A percentile compares a stretch with the other conserved stretches of the same genome.
These are phyloP conservation scores for Russula emetica DNA, from an alignment of 768 basidiomycete genomes.

Conservation along the genomic window DNA sequence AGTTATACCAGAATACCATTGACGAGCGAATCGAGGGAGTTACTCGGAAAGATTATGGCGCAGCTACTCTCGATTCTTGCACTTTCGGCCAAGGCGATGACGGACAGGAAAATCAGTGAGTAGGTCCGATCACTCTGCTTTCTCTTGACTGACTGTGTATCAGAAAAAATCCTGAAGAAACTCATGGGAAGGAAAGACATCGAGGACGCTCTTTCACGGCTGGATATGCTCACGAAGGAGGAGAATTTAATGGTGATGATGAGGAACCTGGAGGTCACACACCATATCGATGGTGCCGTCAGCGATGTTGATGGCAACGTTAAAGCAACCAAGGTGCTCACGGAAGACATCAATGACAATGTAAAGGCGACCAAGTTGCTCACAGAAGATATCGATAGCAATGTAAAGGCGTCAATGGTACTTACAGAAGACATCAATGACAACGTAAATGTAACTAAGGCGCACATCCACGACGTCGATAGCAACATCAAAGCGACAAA, in stretches of 20 bases:
- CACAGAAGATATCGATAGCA: too few relatives aligned
- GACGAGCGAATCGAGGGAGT: neutral
- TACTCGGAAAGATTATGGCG: slow-evolving; percentile 4
- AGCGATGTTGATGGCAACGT: too few relatives aligned
- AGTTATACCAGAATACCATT: neutral
- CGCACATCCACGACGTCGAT: neutral
- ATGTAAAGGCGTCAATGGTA: too few relatives aligned
- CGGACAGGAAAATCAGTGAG: slow-evolving; percentile 2
- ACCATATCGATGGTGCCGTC: neutral
- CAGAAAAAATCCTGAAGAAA: slow-evolving; percentile 4
- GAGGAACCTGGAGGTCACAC: neutral
- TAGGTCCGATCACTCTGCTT: neutral
- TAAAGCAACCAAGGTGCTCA: too few relatives aligned
- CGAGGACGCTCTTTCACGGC: neutral
- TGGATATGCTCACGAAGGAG: slow-evolving; percentile 11
- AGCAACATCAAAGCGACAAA: neutral
- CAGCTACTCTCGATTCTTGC: slow-evolving; percentile 3
- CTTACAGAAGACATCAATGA: neutral
- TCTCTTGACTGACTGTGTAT: neutral
- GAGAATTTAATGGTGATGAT: neutral
- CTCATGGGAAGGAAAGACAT: neutral
- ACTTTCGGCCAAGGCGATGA: slow-evolving; percentile 4
- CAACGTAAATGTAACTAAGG: neutral
- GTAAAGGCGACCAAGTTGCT: too few relatives aligned
- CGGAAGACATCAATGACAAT: too few relatives aligned